phyloP scores from a whole-genome alignment of 306 rosid species.

The Cicer pinnatifidum region DNA sequence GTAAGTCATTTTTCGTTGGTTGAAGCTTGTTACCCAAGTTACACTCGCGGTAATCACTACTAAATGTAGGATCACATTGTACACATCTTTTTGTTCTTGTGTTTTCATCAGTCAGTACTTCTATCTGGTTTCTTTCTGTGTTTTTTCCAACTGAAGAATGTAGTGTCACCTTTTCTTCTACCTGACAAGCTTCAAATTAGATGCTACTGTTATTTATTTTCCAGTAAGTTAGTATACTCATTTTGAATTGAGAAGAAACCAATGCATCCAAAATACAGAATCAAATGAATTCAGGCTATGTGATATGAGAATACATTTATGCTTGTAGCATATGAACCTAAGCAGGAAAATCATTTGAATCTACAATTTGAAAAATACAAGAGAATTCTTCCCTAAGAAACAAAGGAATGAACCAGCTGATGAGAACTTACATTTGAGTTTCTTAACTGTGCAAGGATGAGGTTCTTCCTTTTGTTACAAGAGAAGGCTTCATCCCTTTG shows the following conservation, averaged over 20 bases:
- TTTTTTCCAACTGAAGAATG: constrained; percentile 38
- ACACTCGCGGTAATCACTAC: constrained; percentile 23
- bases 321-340: neutral
- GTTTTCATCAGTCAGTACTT: constrained; percentile 27
- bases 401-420: neutral
- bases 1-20: neutral
- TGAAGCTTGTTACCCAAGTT: constrained; percentile 20
- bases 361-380: no score
- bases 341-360: neutral
- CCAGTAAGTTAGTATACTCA: constrained; percentile 21
- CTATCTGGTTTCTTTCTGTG: constrained; percentile 46
- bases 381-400: no score
- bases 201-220: constrained; percentile 31
- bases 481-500: constrained; percentile 27
- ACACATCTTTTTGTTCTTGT: neutral
- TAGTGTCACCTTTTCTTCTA: constrained; percentile 42
- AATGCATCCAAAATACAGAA: constrained; percentile 16
- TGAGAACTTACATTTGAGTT: constrained; percentile 47
- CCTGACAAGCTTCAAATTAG: constrained; percentile 56
- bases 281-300: constrained; percentile 13
- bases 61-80: constrained; percentile 10
- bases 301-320: neutral
- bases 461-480: constrained; percentile 5
- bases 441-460: constrained; percentile 31
- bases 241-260: constrained; percentile 26